Conservation (phyloP, 164 flowering plant genomes). For the Tinospora cordifolia region DNA sequence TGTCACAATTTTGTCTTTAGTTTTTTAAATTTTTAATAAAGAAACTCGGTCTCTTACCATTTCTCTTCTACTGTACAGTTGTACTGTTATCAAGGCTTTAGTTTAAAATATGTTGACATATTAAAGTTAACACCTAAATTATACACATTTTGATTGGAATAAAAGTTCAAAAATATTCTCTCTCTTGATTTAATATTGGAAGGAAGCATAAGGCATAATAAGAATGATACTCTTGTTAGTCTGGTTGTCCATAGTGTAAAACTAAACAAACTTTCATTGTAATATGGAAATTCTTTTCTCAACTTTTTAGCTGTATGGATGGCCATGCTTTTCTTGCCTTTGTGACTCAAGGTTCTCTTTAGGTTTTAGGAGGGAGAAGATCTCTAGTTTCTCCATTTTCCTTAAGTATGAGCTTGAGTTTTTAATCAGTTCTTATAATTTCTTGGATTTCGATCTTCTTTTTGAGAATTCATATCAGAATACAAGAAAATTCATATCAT, state of each 20-base stretch:
- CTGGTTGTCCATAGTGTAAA: background rate
- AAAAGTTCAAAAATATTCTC: background rate
- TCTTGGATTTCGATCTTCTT: no score
- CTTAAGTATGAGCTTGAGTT: background rate
- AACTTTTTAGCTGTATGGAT: background rate
- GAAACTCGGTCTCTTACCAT: background rate
- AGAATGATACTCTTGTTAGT: background rate
- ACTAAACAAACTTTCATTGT: background rate
- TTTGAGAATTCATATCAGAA: no score
- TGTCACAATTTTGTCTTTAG: background rate
- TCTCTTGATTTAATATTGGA: background rate
- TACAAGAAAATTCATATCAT: no score
- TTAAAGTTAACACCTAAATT: background rate
- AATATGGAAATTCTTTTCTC: background rate
- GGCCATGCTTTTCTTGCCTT: background rate
- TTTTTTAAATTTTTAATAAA: slow-evolving; percentile 4
- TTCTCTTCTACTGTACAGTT: background rate
- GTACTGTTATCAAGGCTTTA: background rate
- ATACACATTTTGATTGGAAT: background rate
- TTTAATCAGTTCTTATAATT: background rate
- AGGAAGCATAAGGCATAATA: background rate
- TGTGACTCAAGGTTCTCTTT: background rate
- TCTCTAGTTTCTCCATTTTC: background rate
- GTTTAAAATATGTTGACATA: background rate
- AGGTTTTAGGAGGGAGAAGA: background rate